Evolutionary conservation across 768 basidiomycete genomes (phyloP).

Genomic region (Gloeostereum incarnatum): DNA sequence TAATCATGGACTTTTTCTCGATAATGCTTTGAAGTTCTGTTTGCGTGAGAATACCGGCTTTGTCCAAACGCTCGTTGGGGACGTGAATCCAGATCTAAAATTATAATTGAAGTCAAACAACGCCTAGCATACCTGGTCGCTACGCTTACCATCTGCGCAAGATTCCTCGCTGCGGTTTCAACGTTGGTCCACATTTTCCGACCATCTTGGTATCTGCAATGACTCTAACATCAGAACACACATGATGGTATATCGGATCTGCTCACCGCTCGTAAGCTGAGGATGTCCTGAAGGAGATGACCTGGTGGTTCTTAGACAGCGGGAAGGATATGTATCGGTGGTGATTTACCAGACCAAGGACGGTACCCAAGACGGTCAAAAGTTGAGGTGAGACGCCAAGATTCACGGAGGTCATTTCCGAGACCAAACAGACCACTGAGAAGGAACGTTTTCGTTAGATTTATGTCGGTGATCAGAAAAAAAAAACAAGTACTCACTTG

Average conservation of each 20-base stretch:
- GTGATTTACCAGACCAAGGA: slow-evolving; percentile 62
- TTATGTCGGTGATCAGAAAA: slow-evolving; percentile 8
- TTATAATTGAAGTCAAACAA: background rate
- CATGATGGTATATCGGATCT: background rate
- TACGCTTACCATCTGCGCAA: slow-evolving; percentile 51
- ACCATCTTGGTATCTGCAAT: slow-evolving; percentile 54
- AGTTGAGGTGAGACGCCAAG: slow-evolving; percentile 46
- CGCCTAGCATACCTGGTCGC: slow-evolving; percentile 1
- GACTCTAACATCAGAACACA: too few relatives aligned
- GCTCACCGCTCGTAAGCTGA: slow-evolving; percentile 59
- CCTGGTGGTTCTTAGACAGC: too few relatives aligned
- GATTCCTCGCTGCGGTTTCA: slow-evolving; percentile 41
- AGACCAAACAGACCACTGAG: slow-evolving; percentile 50
- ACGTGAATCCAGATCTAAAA: slow-evolving; percentile 50
- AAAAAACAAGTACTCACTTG: slow-evolving; percentile 28
- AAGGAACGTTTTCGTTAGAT: background rate
- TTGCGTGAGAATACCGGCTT: slow-evolving; percentile 16
- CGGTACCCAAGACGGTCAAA: slow-evolving; percentile 65
- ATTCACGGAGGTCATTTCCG: slow-evolving; percentile 33
- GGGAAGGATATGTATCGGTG: too few relatives aligned
- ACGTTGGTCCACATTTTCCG: slow-evolving; percentile 65
- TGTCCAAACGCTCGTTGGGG: slow-evolving; percentile 29
- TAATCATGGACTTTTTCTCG: slow-evolving; percentile 72
- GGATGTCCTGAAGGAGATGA: slow-evolving; percentile 66
- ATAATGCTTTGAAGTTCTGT: slow-evolving; percentile 37